Base-by-base conservation (phyloP, 805 yeast species). In the Nakazawaea pomicola region DNA sequence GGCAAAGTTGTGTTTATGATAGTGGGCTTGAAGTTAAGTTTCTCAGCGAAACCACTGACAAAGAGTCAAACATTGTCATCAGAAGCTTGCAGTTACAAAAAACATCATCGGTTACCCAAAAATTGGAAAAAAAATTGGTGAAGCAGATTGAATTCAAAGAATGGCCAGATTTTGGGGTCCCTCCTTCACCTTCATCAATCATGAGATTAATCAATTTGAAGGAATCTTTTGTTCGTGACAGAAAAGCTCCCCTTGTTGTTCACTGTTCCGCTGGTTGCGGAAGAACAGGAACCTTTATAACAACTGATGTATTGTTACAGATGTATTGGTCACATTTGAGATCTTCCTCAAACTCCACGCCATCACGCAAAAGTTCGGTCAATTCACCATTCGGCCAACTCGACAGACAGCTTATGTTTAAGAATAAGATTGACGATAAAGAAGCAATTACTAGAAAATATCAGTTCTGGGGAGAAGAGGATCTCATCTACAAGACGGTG, bases 221-320 rank as follows among this genome's bases (percentile, higher is more conserved):
- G 39, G 57, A 64, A 38, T 43, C 44, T 20, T 37, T 32, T 10
- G 29, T 40, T 7, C 23, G 40, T 12, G 37, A 45, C 12, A 28
- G 29, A n/a, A 21, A n/a, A 18, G 29, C 36, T 19, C 61, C 62
- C 2, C 43, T 50, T 4, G 49, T 73, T 23, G 76, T 72, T 6
- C 81, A 76, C 52, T 76, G 81, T 47, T 73, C 79, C 1, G 81
- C 81, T 0, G 81, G 81, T 0, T 77, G 79, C 46, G 81, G 81
- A 10, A 61, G 81, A 47, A 72, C 80, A 0, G 79, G 79, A 6
- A 68, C 75, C 10, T 74, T 63, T 45, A 71, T 74, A 12, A 60
- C 75, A 2, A 47, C 72, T 20, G 78, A 74, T 46, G 65, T 61
- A 57, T 54, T 65, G 12, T 37, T 62, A 21, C 60, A 61, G 41